Base-by-base conservation (phyloP, 306 rosid species). In the Mimosa pudica region DNA sequence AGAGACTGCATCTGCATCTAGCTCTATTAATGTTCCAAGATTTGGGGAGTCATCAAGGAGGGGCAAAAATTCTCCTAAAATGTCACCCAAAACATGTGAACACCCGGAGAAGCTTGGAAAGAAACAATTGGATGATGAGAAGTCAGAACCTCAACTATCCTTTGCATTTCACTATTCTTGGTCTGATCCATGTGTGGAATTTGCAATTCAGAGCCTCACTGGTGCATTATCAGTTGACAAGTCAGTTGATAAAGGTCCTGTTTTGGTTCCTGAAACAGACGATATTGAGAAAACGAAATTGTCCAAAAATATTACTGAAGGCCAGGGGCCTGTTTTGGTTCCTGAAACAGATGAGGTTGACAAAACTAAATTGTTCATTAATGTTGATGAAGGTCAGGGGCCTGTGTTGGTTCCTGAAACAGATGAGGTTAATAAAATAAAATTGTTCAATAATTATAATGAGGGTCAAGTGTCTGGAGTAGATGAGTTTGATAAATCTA, bases 141-240 rank as follows among this genome's bases (percentile, higher is more conserved):
- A 83, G 73, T 70, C 86, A 30, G 90, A 86, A 79, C 75, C 90
- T 54, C 90, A 73, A 44, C 52, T 85, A 35, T 76, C 97, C 72
- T 90, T 90, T 80, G 90, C 97, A 62, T 86, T 88, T 65, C 88
- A 80, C 77, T 90, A 92, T 89, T 82, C 93, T 57, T 92, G 98
- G 92, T 93, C 95, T 33, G 98, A 95, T 74, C 98, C 98, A 30
- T 80, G 89, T 79, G 82, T 92, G 81, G 98, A 92, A 79, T 85
- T 80, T 81, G 97, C 98, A 42, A 90, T 90, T 76, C 89, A 93
- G 79, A 88, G 92, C 81, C 86, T 92, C 80, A 86, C 90, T 1
- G 94, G 96, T 47, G 91, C 85, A 71, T 87, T 95, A 65, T 92
- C 97, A 11, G 81, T 79, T 75, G 86, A 80, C 74, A 78, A 83